Conservation (phyloP, 306 rosid species). For the Cicer cuneatum region DNA sequence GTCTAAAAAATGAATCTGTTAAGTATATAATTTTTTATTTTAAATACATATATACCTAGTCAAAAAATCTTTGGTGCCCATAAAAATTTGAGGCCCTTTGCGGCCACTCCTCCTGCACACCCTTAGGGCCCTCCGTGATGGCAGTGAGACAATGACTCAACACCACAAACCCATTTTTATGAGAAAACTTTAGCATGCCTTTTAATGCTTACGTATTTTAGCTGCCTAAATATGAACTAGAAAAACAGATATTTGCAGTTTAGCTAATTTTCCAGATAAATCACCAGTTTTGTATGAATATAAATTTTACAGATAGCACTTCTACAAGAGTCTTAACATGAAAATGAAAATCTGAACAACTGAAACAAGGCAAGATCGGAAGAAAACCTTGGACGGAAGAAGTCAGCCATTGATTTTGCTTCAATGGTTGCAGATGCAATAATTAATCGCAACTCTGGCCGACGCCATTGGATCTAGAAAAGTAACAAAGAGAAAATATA, state of each 20-base stretch:
- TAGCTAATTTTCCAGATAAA: slow-evolving; percentile 33
- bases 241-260: neutral
- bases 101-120: too few relatives aligned
- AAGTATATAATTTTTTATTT: too few relatives aligned
- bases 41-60: too few relatives aligned
- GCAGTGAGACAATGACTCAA: too few relatives aligned
- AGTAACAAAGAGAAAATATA: slow-evolving; percentile 38
- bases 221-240: slow-evolving; percentile 1
- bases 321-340: slow-evolving; percentile 7
- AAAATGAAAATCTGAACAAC: slow-evolving; percentile 31
- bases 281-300: slow-evolving; percentile 18
- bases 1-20: too few relatives aligned
- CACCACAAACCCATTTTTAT: neutral
- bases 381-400: slow-evolving; percentile 73
- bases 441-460: slow-evolving; percentile 83
- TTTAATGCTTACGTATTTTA: neutral
- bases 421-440: slow-evolving; percentile 96
- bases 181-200: slow-evolving; percentile 12
- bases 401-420: slow-evolving; percentile 84
- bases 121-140: too few relatives aligned
- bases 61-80: too few relatives aligned
- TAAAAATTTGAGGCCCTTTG: too few relatives aligned
- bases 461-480: slow-evolving; percentile 79
- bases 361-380: slow-evolving; percentile 33
- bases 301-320: slow-evolving; percentile 4